Conservation (phyloP, 352 stramenopile species). For the Phytophthora boehmeriae region DNA sequence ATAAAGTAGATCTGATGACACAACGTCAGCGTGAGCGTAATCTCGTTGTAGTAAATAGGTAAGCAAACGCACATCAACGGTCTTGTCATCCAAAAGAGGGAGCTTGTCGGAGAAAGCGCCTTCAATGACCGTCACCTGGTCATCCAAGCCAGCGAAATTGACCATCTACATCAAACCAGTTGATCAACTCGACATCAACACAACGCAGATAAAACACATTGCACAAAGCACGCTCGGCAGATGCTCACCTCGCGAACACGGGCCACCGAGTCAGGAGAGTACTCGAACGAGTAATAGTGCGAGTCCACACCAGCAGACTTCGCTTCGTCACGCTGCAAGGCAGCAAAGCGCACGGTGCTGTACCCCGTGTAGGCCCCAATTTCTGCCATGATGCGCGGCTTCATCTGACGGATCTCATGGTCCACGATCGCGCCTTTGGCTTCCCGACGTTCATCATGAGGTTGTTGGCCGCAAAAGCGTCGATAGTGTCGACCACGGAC, state of each 20-base stretch:
- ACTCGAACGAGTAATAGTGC: slow-evolving; percentile 55
- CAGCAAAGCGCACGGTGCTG: slow-evolving; percentile 53
- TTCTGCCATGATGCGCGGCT: slow-evolving; percentile 48
- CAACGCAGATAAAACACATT: background rate
- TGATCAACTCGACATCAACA: background rate
- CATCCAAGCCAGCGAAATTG: slow-evolving; percentile 20
- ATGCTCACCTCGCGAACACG: slow-evolving; percentile 24
- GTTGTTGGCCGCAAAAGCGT: slow-evolving; percentile 30
- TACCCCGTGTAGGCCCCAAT: slow-evolving; percentile 50
- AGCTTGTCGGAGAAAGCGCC: slow-evolving; percentile 28
- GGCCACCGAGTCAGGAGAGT: slow-evolving; percentile 22
- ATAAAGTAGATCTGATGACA: slow-evolving; percentile 48
- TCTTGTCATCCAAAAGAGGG: slow-evolving; percentile 16
- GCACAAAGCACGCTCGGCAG: too few relatives aligned
- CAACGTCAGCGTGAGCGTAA: too few relatives aligned
- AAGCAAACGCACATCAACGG: slow-evolving; percentile 26
- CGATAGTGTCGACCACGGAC: too few relatives aligned
- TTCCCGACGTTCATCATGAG: slow-evolving; percentile 47
- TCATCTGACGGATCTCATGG: slow-evolving; percentile 39
- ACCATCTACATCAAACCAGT: slow-evolving; percentile 19
- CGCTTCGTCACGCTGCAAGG: slow-evolving; percentile 38
- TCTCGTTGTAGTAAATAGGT: too few relatives aligned
- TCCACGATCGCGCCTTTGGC: slow-evolving; percentile 25
- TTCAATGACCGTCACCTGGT: slow-evolving; percentile 33
- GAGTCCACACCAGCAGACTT: slow-evolving; percentile 23